Conservation (phyloP, 2,329 filamentous ascomycete genomes). For the Diaporthe citriasiana region DNA sequence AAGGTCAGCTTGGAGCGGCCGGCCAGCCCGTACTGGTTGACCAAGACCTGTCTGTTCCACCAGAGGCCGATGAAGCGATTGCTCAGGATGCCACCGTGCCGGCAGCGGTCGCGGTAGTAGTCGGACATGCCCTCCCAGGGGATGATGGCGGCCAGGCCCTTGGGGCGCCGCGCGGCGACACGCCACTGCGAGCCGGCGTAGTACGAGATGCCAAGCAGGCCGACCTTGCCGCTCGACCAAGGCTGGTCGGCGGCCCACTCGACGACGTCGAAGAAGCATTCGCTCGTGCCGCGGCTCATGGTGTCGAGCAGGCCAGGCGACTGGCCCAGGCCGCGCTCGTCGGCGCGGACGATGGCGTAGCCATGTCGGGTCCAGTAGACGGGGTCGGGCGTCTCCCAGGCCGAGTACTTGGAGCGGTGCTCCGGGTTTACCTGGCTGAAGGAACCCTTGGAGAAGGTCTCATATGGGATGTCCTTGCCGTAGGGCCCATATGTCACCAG, state of each 20-base stretch:
- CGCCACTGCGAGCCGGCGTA: conserved; percentile 64
- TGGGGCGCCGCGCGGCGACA: conserved; percentile 61
- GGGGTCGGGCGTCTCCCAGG: conserved; percentile 72
- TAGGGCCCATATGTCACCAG: conserved; percentile 81
- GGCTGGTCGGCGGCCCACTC: conserved; percentile 63
- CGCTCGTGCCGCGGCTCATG: conserved; percentile 63
- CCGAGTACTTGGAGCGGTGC: conserved; percentile 67
- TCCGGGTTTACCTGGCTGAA: conserved; percentile 66
- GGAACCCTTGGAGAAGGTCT: conserved; percentile 56
- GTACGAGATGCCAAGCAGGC: conserved; percentile 63
- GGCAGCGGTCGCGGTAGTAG: conserved; percentile 69
- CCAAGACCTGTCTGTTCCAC: conserved; percentile 77
- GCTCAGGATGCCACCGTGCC: conserved; percentile 73
- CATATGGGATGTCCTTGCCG: conserved; percentile 79
- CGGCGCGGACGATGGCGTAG: conserved; percentile 68
- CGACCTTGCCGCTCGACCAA: conserved; percentile 64
- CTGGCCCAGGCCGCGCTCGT: conserved; percentile 64
- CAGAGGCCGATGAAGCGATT: conserved; percentile 73
- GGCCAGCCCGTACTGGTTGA: conserved; percentile 75
- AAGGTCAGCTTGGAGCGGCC: conserved; percentile 50
- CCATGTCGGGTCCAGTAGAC: conserved; percentile 68
- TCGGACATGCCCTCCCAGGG: conserved; percentile 69
- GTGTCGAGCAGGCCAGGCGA: conserved; percentile 62
- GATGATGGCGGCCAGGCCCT: conserved; percentile 61
- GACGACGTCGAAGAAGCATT: conserved; percentile 63